Percentiles rank a stretch among this genome's conserved stretches.
These are phyloP conservation scores for Albifimbria verrucaria DNA, from an alignment of 2,329 filamentous ascomycete genomes.

Conservation along the genomic window DNA sequence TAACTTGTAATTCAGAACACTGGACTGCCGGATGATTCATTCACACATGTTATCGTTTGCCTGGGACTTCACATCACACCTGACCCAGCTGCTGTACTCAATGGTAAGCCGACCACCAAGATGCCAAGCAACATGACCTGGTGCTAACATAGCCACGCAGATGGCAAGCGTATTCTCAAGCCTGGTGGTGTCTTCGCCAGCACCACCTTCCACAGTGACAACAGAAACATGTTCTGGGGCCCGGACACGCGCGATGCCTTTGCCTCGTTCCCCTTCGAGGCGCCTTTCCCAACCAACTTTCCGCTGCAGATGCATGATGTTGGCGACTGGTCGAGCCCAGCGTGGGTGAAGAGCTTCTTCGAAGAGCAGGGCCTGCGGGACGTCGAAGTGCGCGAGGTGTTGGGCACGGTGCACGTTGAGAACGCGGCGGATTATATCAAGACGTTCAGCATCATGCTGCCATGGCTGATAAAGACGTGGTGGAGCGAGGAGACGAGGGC, in stretches of 20 bases:
- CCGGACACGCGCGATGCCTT: slow-evolving; percentile 37
- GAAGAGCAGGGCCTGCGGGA: slow-evolving; percentile 32
- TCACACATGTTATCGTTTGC: slow-evolving; percentile 42
- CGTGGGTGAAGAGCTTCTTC: slow-evolving; percentile 35
- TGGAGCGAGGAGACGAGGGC: slow-evolving; percentile 37
- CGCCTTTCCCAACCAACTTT: slow-evolving; percentile 29
- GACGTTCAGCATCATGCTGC: slow-evolving; percentile 34
- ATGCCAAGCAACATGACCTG: too few relatives aligned
- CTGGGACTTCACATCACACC: slow-evolving; percentile 46
- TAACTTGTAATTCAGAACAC: slow-evolving; percentile 28
- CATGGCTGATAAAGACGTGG: slow-evolving; percentile 30
- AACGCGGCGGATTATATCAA: slow-evolving; percentile 32
- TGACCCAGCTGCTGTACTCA: slow-evolving; percentile 28
- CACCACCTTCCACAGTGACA: slow-evolving; percentile 31
- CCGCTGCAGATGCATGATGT: slow-evolving; percentile 37
- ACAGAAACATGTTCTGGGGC: slow-evolving; percentile 30
- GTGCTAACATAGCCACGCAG: too few relatives aligned
- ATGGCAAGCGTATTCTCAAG: slow-evolving; percentile 35
- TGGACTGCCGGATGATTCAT: slow-evolving; percentile 31
- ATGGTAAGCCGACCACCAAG: slow-evolving; percentile 15
- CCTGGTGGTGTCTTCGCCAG: slow-evolving; percentile 35
- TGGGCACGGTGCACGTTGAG: slow-evolving; percentile 25
- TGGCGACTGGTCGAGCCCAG: slow-evolving; percentile 35
- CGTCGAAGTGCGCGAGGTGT: slow-evolving; percentile 29
- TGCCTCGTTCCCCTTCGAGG: slow-evolving; percentile 34